Evolutionary conservation across 768 basidiomycete genomes (phyloP), one percentile per base, ranked within the genome.

Genomic region (Rhizopogon vulgaris): DNA sequence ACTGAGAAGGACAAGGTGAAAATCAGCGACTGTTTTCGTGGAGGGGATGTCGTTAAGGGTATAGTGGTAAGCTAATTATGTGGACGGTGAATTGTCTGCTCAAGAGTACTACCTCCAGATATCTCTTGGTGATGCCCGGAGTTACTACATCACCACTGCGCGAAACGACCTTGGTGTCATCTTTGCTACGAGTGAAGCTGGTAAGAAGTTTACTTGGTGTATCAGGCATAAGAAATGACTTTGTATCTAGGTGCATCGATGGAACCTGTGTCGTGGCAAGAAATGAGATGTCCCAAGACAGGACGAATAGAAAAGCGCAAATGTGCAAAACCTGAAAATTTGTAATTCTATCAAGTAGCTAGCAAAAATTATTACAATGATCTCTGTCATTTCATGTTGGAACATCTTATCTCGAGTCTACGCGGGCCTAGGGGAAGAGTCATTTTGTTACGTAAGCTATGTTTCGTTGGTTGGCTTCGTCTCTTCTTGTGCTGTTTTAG

Each of bases 1-100:
- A 94, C 92, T 1, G 92, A 94, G 62, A 93, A 90, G 60, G 91
- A 94, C 71, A 84, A 82, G 60, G 80, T 94, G 53, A 92, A 88
- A 70, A 88, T 94, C 54, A 83, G 84, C 30, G 89, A 93, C 59
- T 95, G 91, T 61, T 96, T 95, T 67, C 78, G 93, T 24, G 90
- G 90, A 0, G 92, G 94, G 12, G 93, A 96, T 63, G 88, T 94
- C 46, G 86, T 96, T 30, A 81, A 85, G 53, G 91, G 90, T 12
- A 64, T 87, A 37, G 91, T 95, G 61, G 93, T 94, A 65, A 65
- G 85, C 75, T 17, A 6, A 22, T 22, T 17, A 0, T 25, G 4
- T 40, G 18, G 30, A 54, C 28, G 27, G 37, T 32, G 41, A 37
- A 25, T 56, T 11, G 15, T 38, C 14, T 15, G 53, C 62, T 51